phyloP scores from a whole-genome alignment of 2,329 filamentous ascomycete genomes.

The Neodidymelliopsis sp. region DNA sequence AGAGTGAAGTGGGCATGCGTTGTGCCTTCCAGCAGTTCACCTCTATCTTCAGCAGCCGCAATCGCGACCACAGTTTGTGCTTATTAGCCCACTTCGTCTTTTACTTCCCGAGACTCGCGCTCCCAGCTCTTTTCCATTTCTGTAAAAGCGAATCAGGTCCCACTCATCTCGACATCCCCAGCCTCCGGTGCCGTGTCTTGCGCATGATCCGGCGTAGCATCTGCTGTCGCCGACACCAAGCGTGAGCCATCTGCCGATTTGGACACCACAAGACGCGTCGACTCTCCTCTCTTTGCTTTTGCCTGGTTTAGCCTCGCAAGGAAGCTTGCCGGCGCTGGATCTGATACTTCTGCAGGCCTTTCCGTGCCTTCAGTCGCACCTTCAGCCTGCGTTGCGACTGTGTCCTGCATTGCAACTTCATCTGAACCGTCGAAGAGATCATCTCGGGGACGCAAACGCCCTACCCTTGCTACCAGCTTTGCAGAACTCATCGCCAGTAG shows the following conservation, averaged over 20 bases:
- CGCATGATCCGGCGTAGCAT: background rate
- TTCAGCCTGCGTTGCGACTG: too few species aligned
- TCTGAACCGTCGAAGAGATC: slow-evolving; percentile 32
- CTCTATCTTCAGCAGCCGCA: too few species aligned
- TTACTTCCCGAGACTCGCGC: too few species aligned
- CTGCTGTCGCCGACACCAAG: slow-evolving; percentile 1
- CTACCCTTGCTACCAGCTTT: slow-evolving; percentile 73
- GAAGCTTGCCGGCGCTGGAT: slow-evolving; percentile 46
- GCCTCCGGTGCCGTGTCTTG: background rate
- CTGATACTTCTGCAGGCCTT: slow-evolving; percentile 4
- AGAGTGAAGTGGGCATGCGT: too few species aligned
- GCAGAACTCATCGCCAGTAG: slow-evolving; percentile 74
- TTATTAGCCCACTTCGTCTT: too few species aligned
- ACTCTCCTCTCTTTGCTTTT: slow-evolving; percentile 53
- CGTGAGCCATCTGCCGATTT: background rate
- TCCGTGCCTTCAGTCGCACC: slow-evolving; percentile 1
- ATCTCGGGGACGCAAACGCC: slow-evolving; percentile 58
- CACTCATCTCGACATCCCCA: slow-evolving; percentile 6
- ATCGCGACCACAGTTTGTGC: too few species aligned
- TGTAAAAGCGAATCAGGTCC: background rate
- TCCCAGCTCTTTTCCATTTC: background rate
- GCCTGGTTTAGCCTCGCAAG: slow-evolving; percentile 50
- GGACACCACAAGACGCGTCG: slow-evolving; percentile 26
- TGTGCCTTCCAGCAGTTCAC: too few species aligned
- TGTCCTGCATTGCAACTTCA: too few species aligned